Percentiles rank a stretch among this genome's conserved stretches.
These are phyloP conservation scores for Marasmius sp. DNA, from an alignment of 1,284 basidiomycete genomes.

Conservation along the genomic window DNA sequence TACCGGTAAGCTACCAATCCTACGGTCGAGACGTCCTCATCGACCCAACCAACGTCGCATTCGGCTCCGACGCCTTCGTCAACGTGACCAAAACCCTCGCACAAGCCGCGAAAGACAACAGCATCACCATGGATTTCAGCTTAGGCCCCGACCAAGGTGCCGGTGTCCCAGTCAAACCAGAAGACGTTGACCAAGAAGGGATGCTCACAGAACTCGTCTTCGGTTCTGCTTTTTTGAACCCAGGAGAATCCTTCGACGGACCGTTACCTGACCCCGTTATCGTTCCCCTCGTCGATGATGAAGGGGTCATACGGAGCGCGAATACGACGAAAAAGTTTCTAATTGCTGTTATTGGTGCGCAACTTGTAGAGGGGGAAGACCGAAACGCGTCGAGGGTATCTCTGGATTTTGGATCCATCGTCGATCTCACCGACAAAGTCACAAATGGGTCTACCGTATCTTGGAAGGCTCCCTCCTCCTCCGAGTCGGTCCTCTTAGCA, in stretches of 20 bases:
- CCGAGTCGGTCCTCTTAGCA: constrained; percentile 14
- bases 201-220: constrained; percentile 19
- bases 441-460: constrained; percentile 2
- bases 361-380: constrained; percentile 12
- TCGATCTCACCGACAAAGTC: constrained; percentile 16
- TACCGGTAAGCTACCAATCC: constrained; percentile 10
- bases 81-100: constrained; percentile 9
- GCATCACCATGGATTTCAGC: constrained; percentile 18
- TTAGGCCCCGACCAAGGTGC: constrained; percentile 18
- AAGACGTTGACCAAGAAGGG: constrained; percentile 17
- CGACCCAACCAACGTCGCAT: constrained; percentile 17
- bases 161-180: constrained; percentile 16
- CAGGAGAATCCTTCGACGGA: constrained; percentile 14
- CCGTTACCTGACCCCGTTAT: constrained; percentile 12
- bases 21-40: constrained; percentile 12
- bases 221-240: constrained; percentile 14
- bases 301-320: constrained; percentile 11
- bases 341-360: constrained; percentile 15
- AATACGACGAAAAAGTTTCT: constrained; percentile 16
- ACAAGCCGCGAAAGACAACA: constrained; percentile 13
- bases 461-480: constrained; percentile 10
- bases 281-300: constrained; percentile 8
- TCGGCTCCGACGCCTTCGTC: constrained; percentile 18
- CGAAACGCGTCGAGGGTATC: constrained; percentile 8
- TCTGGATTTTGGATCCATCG: constrained; percentile 16